phyloP scores from a whole-genome alignment of 2,329 filamentous ascomycete species.

The Xylaria sp. region DNA sequence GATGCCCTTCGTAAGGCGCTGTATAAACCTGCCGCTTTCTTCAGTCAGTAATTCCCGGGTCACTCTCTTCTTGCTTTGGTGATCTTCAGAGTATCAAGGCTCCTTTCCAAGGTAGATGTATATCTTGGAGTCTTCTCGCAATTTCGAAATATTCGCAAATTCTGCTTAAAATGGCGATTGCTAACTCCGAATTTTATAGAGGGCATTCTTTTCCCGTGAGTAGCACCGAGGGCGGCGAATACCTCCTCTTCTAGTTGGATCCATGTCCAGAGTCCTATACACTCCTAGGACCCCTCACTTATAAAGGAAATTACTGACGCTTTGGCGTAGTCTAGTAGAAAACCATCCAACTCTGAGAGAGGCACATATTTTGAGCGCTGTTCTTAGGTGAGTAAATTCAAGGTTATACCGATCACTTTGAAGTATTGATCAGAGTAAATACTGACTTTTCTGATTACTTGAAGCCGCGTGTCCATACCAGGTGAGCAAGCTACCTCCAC shows the following conservation, averaged over 20 bases:
- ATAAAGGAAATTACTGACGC: slow-evolving; percentile 3
- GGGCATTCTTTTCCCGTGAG: slow-evolving; percentile 77
- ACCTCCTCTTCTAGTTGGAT: background rate
- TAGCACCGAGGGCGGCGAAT: background rate
- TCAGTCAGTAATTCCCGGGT: slow-evolving; percentile 60
- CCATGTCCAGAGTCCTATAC: background rate
- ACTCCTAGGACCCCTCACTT: background rate
- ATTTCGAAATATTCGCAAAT: background rate
- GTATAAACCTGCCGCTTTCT: slow-evolving; percentile 75
- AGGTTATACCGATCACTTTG: background rate
- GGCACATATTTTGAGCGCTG: slow-evolving; percentile 88
- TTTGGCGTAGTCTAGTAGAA: slow-evolving; percentile 66
- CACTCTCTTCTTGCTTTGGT: background rate
- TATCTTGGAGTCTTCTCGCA: background rate
- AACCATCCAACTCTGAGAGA: slow-evolving; percentile 88
- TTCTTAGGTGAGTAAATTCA: slow-evolving; percentile 62
- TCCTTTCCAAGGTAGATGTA: background rate
- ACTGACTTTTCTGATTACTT: slow-evolving; percentile 20
- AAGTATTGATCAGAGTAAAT: background rate
- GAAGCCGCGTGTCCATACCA: slow-evolving; percentile 36
- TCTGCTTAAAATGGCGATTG: background rate
- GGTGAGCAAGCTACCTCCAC: slow-evolving; percentile 15
- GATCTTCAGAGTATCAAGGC: background rate
- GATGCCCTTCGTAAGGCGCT: slow-evolving; percentile 83
- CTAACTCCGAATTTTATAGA: background rate